A percentile compares a stretch with the other conserved stretches of the same genome.
These are phyloP conservation scores for Pyracantha coccinea DNA, from an alignment of 331 rosid species.

Conservation along the genomic window DNA sequence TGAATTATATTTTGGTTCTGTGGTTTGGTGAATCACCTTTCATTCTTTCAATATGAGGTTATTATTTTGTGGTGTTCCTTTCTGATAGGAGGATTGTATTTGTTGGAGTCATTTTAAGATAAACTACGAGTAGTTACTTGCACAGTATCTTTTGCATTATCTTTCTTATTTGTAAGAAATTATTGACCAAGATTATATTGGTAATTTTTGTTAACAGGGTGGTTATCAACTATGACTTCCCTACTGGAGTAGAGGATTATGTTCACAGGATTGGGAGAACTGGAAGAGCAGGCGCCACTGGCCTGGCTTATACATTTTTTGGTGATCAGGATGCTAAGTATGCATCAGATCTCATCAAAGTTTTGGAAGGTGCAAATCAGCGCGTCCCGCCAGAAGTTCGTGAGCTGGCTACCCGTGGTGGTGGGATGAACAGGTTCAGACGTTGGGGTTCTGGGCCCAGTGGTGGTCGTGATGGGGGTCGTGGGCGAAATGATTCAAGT, in stretches of 20 bases:
- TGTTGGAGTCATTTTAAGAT: neutral
- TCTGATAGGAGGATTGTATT: neutral
- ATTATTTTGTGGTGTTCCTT: neutral
- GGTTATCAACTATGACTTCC: constrained; percentile 93
- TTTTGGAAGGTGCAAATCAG: constrained; percentile 97
- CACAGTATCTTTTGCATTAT: neutral
- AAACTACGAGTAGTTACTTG: neutral
- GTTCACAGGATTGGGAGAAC: constrained; percentile 99
- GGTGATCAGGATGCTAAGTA: constrained; percentile 93
- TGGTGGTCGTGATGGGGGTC: constrained; percentile 62
- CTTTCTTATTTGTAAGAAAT: neutral
- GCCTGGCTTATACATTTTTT: constrained; percentile 83
- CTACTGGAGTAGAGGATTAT: constrained; percentile 97
- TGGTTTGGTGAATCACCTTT: neutral
- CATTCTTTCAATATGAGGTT: neutral
- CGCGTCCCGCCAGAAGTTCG: constrained; percentile 76
- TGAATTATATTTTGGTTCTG: neutral
- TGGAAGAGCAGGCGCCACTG: constrained; percentile 99
- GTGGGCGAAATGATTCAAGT: constrained; percentile 46
- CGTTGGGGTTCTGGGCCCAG: constrained; percentile 71
- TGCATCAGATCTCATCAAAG: constrained; percentile 86
- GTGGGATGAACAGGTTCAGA: constrained; percentile 75
- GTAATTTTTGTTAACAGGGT: constrained; percentile 45
- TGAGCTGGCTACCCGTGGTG: constrained; percentile 78
- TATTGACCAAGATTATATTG: neutral